Base-by-base conservation (phyloP, 257 asterid genomes). In the Nicotiana attenuata region DNA sequence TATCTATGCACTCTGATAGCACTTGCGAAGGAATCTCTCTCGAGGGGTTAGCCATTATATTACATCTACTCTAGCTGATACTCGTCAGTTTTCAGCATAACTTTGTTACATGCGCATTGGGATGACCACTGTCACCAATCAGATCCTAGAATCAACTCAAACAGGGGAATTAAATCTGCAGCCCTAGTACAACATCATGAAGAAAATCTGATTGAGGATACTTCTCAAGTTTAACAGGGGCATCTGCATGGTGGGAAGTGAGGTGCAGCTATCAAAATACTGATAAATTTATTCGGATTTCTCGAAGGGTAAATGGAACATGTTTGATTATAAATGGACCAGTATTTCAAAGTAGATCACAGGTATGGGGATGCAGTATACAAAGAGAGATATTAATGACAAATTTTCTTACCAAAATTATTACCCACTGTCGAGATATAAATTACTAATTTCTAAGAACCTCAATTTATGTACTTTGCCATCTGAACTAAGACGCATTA, bases 321-420 rank as follows among this genome's bases (percentile, higher is more conserved):
- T 22, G 59, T 41, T 13, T 45, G 78, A 71, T 45, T 20, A 20
- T 57, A 31, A 31, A 10, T 41, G 5, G 3, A 71, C 35, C 20
- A 71, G 78, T 41, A 20, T 45, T 22, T 71, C 78, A 45, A 13
- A 71, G 78, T 71, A 71, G 78, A 71, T 20, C 29, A 50, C 78
- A 71, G 20, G 78, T 41, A 69, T 20, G 56, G 35, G 59, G 47
- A 71, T 69, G 59, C 78, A 71, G 47, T 41, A 71, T 45, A 28
- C 78, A 45, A 20, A 71, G 2, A 7, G 7, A 71, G 14, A 6
- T 45, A 41, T 71, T 22, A 6, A 22, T 45, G 20, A 69, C 45
- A 69, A 11, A 5, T 41, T 38, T n/a, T 55, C 77, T 38, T 38
- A 38, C 11, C 33, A 69, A 69, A 69, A 69, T 6, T 15, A 69